These are phyloP conservation scores for Arthrobotrys entomopaga DNA, from an alignment of 2,329 filamentous ascomycete species.

Conservation along the genomic window DNA sequence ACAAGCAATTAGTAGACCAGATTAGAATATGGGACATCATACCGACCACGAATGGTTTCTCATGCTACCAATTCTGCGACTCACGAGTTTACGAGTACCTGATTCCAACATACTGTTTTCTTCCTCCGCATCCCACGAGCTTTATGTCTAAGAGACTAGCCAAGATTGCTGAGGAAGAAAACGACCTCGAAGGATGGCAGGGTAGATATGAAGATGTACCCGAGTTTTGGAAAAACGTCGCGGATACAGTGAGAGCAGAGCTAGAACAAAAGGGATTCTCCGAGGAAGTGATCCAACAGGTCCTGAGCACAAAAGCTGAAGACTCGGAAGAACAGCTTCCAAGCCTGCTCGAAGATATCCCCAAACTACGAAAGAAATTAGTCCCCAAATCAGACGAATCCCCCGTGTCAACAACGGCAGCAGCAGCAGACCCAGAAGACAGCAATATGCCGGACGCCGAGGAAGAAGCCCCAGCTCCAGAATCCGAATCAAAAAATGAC, in stretches of 20 bases:
- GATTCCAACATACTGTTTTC: slow-evolving; percentile 88
- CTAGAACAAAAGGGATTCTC: slow-evolving; percentile 40
- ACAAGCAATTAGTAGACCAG: slow-evolving; percentile 81
- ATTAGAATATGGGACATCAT: slow-evolving; percentile 96
- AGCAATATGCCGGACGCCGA: slow-evolving; percentile 17
- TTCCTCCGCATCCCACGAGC: slow-evolving; percentile 90
- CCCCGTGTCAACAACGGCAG: slow-evolving; percentile 18
- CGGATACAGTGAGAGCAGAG: slow-evolving; percentile 76
- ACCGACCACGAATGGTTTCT: slow-evolving; percentile 88
- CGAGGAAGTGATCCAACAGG: slow-evolving; percentile 69
- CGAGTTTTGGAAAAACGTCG: slow-evolving; percentile 82
- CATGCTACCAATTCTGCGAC: slow-evolving; percentile 93
- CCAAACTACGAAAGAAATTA: slow-evolving; percentile 67
- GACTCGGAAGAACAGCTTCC: slow-evolving; percentile 72
- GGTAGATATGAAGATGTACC: slow-evolving; percentile 79
- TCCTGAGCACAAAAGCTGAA: slow-evolving; percentile 59
- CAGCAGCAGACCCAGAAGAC: slow-evolving; percentile 30
- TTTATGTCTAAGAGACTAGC: slow-evolving; percentile 84
- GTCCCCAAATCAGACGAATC: slow-evolving; percentile 53
- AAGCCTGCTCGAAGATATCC: slow-evolving; percentile 71
- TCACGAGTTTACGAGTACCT: slow-evolving; percentile 97
- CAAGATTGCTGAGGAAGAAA: slow-evolving; percentile 78
- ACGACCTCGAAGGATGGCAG: slow-evolving; percentile 75
- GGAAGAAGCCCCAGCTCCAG: slow-evolving; percentile 38
- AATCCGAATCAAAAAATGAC: not conserved